Base-by-base conservation (phyloP, 2,329 filamentous ascomycete species). In the Aspergillus tamarii region DNA sequence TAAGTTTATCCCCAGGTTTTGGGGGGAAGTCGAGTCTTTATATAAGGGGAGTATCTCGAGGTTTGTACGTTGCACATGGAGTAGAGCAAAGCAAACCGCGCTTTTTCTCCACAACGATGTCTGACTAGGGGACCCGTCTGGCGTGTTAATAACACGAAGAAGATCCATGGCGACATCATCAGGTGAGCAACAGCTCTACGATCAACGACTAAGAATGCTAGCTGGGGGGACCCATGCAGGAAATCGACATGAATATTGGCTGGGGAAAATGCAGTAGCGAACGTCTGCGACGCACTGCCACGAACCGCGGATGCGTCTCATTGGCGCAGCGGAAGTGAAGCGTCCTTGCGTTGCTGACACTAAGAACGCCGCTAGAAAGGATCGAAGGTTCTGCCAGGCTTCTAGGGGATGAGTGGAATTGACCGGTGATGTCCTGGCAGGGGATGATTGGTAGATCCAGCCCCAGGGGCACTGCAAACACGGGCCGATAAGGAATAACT, bases 361-460 rank as follows among this genome's bases (percentile, higher is more conserved):
- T 69, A 70, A 68, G 69, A 70, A 67, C 64, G 57, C 57, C 48
- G 56, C 67, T 64, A 53, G 68, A 70, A 70, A 58, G 60, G 59
- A 64, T 59, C 43, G 64, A 65, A 66, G 50, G 61, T 70, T 69
- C 66, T 64, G 64, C 45, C 64, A 63, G 55, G 45, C 62, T 70
- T 70, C 69, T 69, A 70, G 69, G 56, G 66, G 57, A 46, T 21
- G 12, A 48, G 12, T 48, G n/a, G 34, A 26, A 23, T 48, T 26
- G 23, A 26, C 45, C 23, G 23, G 8, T n/a, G 28, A n/a, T 52
- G 48, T 12, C 16, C 48, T 52, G 48, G 48, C 48, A 52, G 28
- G 8, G 8, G n/a, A 12, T 52, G 48, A 52, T 52, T 52, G 48
- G 48, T 19, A 59, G 45, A 46, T 46, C 57, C 28, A 23, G 30